Percentiles rank a stretch among this genome's conserved stretches.
These are phyloP conservation scores for Globisporangium recalcitrans DNA, from an alignment of 352 stramenopile genomes.

Conservation along the genomic window DNA sequence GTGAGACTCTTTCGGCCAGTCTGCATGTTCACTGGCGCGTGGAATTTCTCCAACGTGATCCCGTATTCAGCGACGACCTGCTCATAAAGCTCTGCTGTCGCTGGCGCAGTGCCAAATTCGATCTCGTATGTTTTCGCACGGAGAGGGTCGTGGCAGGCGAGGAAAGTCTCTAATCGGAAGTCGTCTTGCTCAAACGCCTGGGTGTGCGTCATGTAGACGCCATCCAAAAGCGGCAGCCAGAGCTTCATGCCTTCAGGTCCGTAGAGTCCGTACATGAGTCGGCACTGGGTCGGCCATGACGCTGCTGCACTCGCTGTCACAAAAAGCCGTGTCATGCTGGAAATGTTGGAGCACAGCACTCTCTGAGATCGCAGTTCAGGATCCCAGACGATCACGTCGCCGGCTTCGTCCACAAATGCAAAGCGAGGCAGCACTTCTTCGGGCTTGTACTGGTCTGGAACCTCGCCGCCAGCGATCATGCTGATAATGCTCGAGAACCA, in stretches of 20 bases:
- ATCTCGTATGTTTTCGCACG: constrained; percentile 80
- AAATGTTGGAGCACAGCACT: constrained; percentile 63
- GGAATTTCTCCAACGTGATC: constrained; percentile 45
- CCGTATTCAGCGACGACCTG: constrained; percentile 73
- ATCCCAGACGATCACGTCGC: constrained; percentile 75
- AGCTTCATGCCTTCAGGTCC: constrained; percentile 65
- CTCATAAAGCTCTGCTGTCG: constrained; percentile 61
- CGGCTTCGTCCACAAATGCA: constrained; percentile 41
- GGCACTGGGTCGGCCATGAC: constrained; percentile 56
- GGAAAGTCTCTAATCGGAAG: constrained; percentile 50
- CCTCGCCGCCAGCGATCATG: constrained; percentile 54
- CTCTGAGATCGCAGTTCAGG: constrained; percentile 63
- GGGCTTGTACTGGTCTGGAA: constrained; percentile 64
- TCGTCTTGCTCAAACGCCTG: constrained; percentile 55
- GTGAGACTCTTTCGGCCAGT: constrained; percentile 20
- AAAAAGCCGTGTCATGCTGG: constrained; percentile 50
- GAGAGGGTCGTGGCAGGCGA: constrained; percentile 74
- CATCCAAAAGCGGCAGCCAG: constrained; percentile 74
- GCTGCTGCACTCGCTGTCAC: constrained; percentile 32
- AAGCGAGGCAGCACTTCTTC: constrained; percentile 70
- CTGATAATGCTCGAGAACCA: constrained; percentile 65
- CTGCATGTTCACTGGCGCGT: constrained; percentile 14
- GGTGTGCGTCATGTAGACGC: constrained; percentile 59
- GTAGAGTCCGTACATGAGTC: constrained; percentile 67
- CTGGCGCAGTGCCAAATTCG: constrained; percentile 62